Percentiles rank a stretch among this genome's conserved stretches.
Evolutionary conservation across 1,284 basidiomycete genomes (phyloP).

Genomic region (Leccinum fallax): DNA sequence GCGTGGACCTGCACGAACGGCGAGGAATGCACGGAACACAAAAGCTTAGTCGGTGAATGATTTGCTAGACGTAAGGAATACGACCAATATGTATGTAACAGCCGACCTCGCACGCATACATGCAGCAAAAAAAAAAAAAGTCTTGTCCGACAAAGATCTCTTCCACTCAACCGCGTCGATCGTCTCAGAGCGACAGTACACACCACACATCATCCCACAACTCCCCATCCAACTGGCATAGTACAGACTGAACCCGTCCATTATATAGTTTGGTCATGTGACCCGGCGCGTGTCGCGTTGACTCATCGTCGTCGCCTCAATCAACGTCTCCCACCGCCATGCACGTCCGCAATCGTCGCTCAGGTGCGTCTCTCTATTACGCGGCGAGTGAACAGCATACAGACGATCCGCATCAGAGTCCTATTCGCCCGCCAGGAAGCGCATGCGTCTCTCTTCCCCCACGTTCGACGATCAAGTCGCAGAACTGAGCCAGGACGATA

Average conservation of each 20-base stretch:
- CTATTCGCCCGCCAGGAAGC: constrained; percentile 50
- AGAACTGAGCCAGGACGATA: constrained; percentile 56
- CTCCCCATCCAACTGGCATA: not conserved
- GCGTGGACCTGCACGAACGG: constrained; percentile 21
- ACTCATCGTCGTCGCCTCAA: not conserved
- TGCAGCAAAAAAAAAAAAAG: not conserved
- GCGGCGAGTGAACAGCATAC: not conserved
- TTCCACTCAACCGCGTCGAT: not conserved
- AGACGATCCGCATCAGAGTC: not conserved
- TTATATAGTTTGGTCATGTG: not conserved
- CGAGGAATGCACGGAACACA: constrained; percentile 34
- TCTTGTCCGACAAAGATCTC: not conserved
- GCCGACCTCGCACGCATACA: not conserved
- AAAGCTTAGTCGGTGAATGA: constrained; percentile 29
- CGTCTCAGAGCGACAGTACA: not conserved
- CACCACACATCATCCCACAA: not conserved
- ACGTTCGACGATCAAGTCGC: constrained; percentile 62
- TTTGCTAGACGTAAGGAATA: constrained; percentile 8
- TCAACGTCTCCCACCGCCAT: not conserved
- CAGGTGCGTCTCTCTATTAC: not conserved
- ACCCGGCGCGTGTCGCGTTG: constrained; percentile 9
- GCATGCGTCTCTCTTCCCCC: constrained; percentile 66
- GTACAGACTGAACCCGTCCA: not conserved
- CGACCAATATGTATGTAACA: not conserved
- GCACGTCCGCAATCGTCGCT: not conserved